Evolutionary conservation across 2,329 filamentous ascomycete genomes (phyloP), one percentile per base, ranked within the genome.

Genomic region (Aspergillus sp.): DNA sequence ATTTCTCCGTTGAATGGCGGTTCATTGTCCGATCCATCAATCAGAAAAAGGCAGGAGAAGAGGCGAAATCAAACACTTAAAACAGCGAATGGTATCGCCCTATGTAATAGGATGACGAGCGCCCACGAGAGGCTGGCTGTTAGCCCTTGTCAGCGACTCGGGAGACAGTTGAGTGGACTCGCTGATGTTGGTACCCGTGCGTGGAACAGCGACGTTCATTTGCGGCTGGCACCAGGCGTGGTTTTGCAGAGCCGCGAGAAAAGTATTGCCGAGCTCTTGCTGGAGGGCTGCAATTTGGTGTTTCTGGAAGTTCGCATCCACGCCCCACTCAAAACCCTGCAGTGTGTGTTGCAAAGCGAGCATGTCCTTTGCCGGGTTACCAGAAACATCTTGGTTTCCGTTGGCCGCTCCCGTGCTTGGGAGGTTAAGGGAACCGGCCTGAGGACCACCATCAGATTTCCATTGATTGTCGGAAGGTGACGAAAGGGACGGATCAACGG

Each of bases 231-330:
- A 78, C 79, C 83, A 83, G 34, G 75, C 81, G 71, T 95, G 90
- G 67, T 96, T 93, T 59, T 89, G 89, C 50, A 98, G 80, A 13
- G 90, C 91, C 61, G 87, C 93, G 39, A 99, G 83, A 83, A 96
- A 99, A 38, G 87, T 89, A 66, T 87, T 91, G 32, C 93, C 93
- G 63, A 96, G 88, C 68, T 93, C 91, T 68, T 89, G 89, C 60
- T 92, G 88, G 53, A 97, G 78, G 3, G 89, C 87, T 73, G 96
- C 92, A 54, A 98, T 89, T 74, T 95, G 95, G 71, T 90, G 90
- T 56, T 89, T 86, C 74, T 96, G 98, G 7, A 90, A 79, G 67
- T 95, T 90, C 53, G 89, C 89, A 57, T 85, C 84, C 43, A 85
- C 62, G 34, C 65, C 61, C 71, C 71, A 74, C 45, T 75, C 72